phyloP scores from a whole-genome alignment of 2,329 filamentous ascomycete species.

The Penicillium sp. region DNA sequence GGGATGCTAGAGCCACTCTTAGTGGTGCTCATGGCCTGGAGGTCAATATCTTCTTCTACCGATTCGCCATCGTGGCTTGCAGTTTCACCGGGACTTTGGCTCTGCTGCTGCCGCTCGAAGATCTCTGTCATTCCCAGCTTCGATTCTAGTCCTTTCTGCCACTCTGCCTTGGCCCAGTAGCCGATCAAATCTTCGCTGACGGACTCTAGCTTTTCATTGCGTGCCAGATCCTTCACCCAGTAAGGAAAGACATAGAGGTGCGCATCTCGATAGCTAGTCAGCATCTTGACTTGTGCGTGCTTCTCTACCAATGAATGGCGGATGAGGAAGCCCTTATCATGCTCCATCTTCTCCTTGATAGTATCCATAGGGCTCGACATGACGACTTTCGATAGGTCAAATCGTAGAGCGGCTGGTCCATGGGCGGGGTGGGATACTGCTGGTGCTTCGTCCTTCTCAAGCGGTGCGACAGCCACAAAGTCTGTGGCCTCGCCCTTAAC shows the following conservation, averaged over 20 bases:
- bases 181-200: slow-evolving; percentile 88
- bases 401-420: slow-evolving; percentile 58
- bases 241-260: slow-evolving; percentile 92
- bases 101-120: slow-evolving; percentile 50
- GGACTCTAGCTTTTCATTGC: slow-evolving; percentile 77
- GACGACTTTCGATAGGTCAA: slow-evolving; percentile 71
- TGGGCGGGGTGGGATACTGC: slow-evolving; percentile 53
- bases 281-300: slow-evolving; percentile 71
- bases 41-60: slow-evolving; percentile 52
- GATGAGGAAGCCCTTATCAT: slow-evolving; percentile 62
- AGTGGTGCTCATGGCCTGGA: slow-evolving; percentile 53
- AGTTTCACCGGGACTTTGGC: slow-evolving; percentile 40
- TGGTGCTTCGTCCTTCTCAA: slow-evolving; percentile 51
- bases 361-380: slow-evolving; percentile 85
- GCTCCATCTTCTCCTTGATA: slow-evolving; percentile 74
- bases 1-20: slow-evolving; percentile 31
- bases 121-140: slow-evolving; percentile 71
- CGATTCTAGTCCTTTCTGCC: slow-evolving; percentile 74
- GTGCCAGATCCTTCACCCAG: slow-evolving; percentile 83
- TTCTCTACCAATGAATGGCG: slow-evolving; percentile 70
- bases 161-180: slow-evolving; percentile 92
- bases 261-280: slow-evolving; percentile 80
- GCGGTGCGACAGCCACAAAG: slow-evolving; percentile 73
- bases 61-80: slow-evolving; percentile 39
- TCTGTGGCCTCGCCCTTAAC: slow-evolving; percentile 91